Base-by-base conservation (phyloP, 2,329 filamentous ascomycete genomes). In the Aspergillus terreus region DNA sequence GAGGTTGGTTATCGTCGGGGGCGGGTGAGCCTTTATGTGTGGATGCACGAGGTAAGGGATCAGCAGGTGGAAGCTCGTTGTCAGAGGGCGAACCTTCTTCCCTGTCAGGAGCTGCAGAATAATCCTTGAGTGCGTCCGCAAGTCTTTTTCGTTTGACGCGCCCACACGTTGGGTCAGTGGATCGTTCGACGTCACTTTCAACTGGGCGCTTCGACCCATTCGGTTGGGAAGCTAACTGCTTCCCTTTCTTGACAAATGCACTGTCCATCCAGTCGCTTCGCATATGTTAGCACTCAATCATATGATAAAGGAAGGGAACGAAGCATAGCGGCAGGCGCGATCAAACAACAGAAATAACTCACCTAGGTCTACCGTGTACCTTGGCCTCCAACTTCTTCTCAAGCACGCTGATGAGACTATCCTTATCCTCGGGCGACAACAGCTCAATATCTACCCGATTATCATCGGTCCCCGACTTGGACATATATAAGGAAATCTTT, bases 251-350 rank as follows among this genome's bases (percentile, higher is more conserved):
- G 12, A 6, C 32, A 49, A 73, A 72, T 6, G 58, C 52, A 11
- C 59, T 61, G 33, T 71, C 60, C 64, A 74, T 67, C 61, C 63
- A 68, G 14, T 57, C 50, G 33, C 70, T 73, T 15, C 21, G 23
- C 43, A 25, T 2, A 40, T 14, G 50, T 57, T 51, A 59, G 56
- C 47, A 11, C 33, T 30, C 19, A 11, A 25, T n/a, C 15, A 30
- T 42, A 10, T 25, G 2, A 23, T 6, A 6, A 41, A 30, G 17
- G 4, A 49, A 42, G 11, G 14, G 36, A 19, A 10, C 27, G 11
- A n/a, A 21, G 7, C 17, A 33, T 7, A n/a, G 21, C 11, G 27
- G 27, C 27, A 30, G 6, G 27, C 27, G 27, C 7, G 7, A 10
- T 30, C 10, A 12, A 38, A 38, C 14, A 38, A 17, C 12, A 17